Evolutionary conservation across 352 stramenopile genomes (phyloP).

Genomic region (Phytopythium mirpurense): DNA sequence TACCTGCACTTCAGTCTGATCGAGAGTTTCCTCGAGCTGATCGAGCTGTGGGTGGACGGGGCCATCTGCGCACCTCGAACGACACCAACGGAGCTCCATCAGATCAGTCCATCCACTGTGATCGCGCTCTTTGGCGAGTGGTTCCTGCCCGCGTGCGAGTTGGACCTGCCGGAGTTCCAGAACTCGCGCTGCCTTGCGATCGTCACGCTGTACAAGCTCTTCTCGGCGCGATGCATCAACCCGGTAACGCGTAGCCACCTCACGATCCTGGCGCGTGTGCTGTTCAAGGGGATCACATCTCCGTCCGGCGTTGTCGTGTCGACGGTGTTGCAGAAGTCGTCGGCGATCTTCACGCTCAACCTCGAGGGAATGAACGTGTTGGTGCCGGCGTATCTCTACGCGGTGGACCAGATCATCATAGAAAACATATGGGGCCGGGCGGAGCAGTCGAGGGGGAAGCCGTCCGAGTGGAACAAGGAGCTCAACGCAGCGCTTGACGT

Average conservation of each 20-base stretch:
- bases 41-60: slow-evolving; percentile 77
- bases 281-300: slow-evolving; percentile 78
- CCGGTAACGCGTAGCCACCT: slow-evolving; percentile 56
- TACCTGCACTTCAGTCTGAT: slow-evolving; percentile 68
- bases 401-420: slow-evolving; percentile 80
- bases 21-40: slow-evolving; percentile 66
- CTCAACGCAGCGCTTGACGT: slow-evolving; percentile 71
- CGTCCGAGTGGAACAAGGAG: slow-evolving; percentile 79
- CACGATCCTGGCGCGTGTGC: slow-evolving; percentile 50
- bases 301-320: slow-evolving; percentile 70
- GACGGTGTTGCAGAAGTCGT: slow-evolving; percentile 72
- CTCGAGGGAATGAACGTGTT: slow-evolving; percentile 73
- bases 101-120: slow-evolving; percentile 78
- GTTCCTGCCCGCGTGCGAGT: slow-evolving; percentile 81
- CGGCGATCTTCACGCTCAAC: slow-evolving; percentile 73
- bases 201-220: slow-evolving; percentile 75
- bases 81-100: slow-evolving; percentile 48
- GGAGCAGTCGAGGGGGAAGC: slow-evolving; percentile 60
- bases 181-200: slow-evolving; percentile 76
- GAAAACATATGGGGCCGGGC: slow-evolving; percentile 72
- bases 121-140: slow-evolving; percentile 83
- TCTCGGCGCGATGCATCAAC: slow-evolving; percentile 60
- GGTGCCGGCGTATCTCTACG: slow-evolving; percentile 75
- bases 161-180: slow-evolving; percentile 61
- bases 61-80: slow-evolving; percentile 59